Base-by-base conservation (phyloP, 2,329 filamentous ascomycete genomes). In the Coniochaeta hoffmannii region DNA sequence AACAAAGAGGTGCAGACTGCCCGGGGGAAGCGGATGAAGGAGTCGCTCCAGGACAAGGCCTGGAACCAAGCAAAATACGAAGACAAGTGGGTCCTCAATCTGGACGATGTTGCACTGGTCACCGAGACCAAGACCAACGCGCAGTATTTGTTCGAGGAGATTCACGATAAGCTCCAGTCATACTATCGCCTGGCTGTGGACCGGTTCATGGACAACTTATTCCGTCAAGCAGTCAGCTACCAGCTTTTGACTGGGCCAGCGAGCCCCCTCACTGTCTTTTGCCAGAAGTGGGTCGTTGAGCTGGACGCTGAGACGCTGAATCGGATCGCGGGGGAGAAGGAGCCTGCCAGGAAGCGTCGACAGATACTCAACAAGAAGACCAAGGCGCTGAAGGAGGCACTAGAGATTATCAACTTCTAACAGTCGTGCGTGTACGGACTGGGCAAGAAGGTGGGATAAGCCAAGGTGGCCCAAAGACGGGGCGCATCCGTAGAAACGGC, bases 121-220 rank as follows among this genome's bases (percentile, higher is more conserved):
- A 56, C 59, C 8, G 55, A 58, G 44, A 35, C 55, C 54, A 62
- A 62, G 44, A 55, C 58, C 44, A 67, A 65, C 52, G 38, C 53
- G 1, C 53, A 65, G 15, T 61, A 67, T 7, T 14, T 60, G 1
- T 35, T 60, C 0, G 57, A 68, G 32, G 62, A 66, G 1, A 64
- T 71, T 7, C 65, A 68, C 34, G 67, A 70, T 36, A 63, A 63
- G 28, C 63, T 71, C 5, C 26, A 59, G 4, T 62, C 68, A 0
- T 72, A 72, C 61, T 72, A 72, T 51, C 60, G 62, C 8, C 54
- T 71, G 0, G 66, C 69, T 0, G 60, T 61, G 5, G 61, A 67
- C 8, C 64, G 65, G 1, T 71, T 72, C 52, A 62, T 71, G 19
- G 70, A 73, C 58, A 69, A 69, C 49, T 54, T 73, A 22, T 69